Conservation (phyloP, 2,329 filamentous ascomycete species). For the Penicillium sp. region DNA sequence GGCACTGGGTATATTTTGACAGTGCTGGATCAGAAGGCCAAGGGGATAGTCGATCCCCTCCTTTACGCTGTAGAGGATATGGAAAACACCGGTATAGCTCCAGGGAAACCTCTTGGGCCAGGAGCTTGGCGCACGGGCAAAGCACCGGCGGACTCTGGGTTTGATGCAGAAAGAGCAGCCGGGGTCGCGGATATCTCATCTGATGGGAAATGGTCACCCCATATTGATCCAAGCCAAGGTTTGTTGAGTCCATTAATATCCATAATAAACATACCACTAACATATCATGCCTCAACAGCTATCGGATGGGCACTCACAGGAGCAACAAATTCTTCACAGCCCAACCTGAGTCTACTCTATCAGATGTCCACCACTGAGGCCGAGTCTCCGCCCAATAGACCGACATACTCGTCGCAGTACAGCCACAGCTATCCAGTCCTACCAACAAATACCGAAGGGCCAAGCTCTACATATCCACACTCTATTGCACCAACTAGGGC, state of each 20-base stretch:
- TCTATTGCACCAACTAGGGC: conserved; percentile 32
- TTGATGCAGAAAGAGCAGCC: conserved; percentile 14
- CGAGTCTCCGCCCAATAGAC: conserved; percentile 23
- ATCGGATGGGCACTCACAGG: conserved; percentile 88
- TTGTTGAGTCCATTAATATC: conserved; percentile 22
- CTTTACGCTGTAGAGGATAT: conserved; percentile 70
- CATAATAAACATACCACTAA: conserved; percentile 6
- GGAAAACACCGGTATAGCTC: conserved; percentile 63
- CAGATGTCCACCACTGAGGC: conserved; percentile 52
- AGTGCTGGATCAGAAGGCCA: conserved; percentile 80
- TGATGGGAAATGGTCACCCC: conserved; percentile 43
- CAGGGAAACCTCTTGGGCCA: conserved; percentile 50
- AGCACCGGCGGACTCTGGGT: conserved; percentile 33
- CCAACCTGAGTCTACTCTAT: conserved; percentile 78
- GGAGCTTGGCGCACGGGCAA: conserved; percentile 49
- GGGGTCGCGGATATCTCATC: conserved; percentile 29
- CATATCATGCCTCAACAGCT: conserved; percentile 50
- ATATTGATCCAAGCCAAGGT: conserved; percentile 53
- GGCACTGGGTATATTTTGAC: conserved; percentile 84
- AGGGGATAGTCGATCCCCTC: conserved; percentile 75
- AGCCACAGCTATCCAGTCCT: conserved; percentile 30
- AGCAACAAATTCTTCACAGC: conserved; percentile 79
- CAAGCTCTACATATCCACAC: conserved; percentile 28
- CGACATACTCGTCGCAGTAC: conserved; percentile 33
- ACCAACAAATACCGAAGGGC: conserved; percentile 20